These are phyloP conservation scores for Alternaria gansuensis DNA, from an alignment of 2,329 filamentous ascomycete species.

Conservation along the genomic window DNA sequence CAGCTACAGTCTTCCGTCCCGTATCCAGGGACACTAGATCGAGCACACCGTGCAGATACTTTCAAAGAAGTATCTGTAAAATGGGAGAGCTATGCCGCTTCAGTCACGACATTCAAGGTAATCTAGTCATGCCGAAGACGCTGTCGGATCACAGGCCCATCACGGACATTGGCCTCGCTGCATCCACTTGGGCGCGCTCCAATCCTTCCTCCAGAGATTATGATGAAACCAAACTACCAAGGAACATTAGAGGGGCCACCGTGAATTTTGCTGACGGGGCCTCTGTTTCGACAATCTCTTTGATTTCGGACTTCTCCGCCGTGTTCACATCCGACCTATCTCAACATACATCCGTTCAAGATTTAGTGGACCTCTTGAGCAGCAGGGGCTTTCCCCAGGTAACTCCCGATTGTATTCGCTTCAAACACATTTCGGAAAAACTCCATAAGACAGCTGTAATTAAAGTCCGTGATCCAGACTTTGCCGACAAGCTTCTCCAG, in stretches of 20 bases:
- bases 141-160: conserved; percentile 1
- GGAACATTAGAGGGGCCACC: neutral
- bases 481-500: conserved; percentile 8
- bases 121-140: conserved; percentile 5
- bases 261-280: neutral
- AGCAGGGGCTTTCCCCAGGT: conserved; percentile 3
- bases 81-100: neutral
- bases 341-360: conserved; percentile 1
- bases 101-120: neutral
- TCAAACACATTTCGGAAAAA: conserved; percentile 3
- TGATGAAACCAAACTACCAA: neutral
- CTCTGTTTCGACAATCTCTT: conserved; percentile 5
- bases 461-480: conserved; percentile 7
- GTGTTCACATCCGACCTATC: neutral
- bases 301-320: conserved; percentile 2
- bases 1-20: conserved; percentile 1
- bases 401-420: neutral
- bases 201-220: neutral
- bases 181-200: neutral
- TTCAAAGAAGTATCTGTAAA: conserved; percentile 1
- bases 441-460: neutral
- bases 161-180: neutral
- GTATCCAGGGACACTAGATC: neutral
- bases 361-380: conserved; percentile 6
- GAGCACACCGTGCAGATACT: conserved; percentile 1